Conservation (phyloP, 2,329 filamentous ascomycete genomes). For the Sporothrix phasma region DNA sequence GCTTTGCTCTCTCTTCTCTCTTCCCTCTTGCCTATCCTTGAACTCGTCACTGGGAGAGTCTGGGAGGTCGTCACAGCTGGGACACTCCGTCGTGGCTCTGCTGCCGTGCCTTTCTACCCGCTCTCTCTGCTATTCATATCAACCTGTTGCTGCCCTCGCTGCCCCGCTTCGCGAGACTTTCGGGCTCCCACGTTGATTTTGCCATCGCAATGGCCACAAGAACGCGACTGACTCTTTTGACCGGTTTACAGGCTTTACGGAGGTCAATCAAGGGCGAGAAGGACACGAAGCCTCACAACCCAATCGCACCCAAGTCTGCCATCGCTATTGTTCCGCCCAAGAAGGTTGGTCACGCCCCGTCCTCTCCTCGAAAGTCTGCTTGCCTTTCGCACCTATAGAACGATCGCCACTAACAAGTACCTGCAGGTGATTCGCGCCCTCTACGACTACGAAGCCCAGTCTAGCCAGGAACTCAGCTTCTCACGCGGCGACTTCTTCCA, state of each 20-base stretch:
- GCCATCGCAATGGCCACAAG: not conserved
- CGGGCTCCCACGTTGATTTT: not conserved
- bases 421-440: conserved; percentile 87
- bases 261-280: conserved; percentile 88
- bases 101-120: not conserved
- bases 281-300: conserved; percentile 60
- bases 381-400: not conserved
- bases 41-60: no score
- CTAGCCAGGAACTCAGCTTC: conserved; percentile 74
- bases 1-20: not conserved
- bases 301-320: conserved; percentile 74
- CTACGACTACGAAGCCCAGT: conserved; percentile 78
- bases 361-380: not conserved
- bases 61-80: not conserved
- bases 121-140: not conserved
- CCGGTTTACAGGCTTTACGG: conserved; percentile 58
- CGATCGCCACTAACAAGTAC: not conserved
- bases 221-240: conserved; percentile 33
- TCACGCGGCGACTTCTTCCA: conserved; percentile 96
- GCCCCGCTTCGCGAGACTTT: not conserved
- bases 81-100: not conserved
- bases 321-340: conserved; percentile 86
- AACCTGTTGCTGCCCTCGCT: not conserved
- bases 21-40: not conserved
- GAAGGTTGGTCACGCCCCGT: conserved; percentile 53